Evolutionary conservation across 1,139 yeast genomes (phyloP), one percentile per base, ranked within the genome.

Genomic region (Hyphopichia burtonii): DNA sequence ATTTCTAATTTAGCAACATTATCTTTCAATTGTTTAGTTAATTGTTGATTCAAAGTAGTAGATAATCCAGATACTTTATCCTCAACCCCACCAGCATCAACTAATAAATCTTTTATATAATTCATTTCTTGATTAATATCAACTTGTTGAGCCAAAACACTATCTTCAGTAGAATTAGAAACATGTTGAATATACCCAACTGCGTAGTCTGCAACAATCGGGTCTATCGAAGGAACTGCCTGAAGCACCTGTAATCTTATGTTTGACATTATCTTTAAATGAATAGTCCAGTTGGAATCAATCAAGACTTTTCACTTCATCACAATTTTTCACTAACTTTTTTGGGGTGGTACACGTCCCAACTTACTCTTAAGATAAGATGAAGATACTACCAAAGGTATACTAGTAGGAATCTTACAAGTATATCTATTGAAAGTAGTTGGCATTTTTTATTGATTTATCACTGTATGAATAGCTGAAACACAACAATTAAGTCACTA

Each of bases 151-250:
- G 90, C 82, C 34, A 81, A 68, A n/a, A 87, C 94, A 37, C 91
- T 83, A 61, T 89, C 96, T 52, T 82, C 85, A 0, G 94, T 87
- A 20, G 87, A 74, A 41, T 71, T 74, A 19, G 89, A 80, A 19
- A 90, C 72, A 65, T 89, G 93, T 48, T 85, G 83, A 44, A 88
- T 81, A 55, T 90, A 91, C 1, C 98, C 99, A 36, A 85, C 84
- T 2, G 96, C 95, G 57, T 91, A 91, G 49, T 90, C 95, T 1
- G 94, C 82, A 19, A 91, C 96, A n/a, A 90, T 82, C 2, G 91
- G 83, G 54, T 93, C 98, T 40, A 91, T 78, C 1, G 87, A 74
- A 2, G 96, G 94, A 6, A 84, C 94, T 0, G 96, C 93, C 60
- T 85, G 89, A 50, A 96, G 85, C n/a, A 91, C 83, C 59, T 85